These are phyloP conservation scores for Neurospora intermedia DNA, from an alignment of 495 filamentous ascomycete species.

Conservation along the genomic window DNA sequence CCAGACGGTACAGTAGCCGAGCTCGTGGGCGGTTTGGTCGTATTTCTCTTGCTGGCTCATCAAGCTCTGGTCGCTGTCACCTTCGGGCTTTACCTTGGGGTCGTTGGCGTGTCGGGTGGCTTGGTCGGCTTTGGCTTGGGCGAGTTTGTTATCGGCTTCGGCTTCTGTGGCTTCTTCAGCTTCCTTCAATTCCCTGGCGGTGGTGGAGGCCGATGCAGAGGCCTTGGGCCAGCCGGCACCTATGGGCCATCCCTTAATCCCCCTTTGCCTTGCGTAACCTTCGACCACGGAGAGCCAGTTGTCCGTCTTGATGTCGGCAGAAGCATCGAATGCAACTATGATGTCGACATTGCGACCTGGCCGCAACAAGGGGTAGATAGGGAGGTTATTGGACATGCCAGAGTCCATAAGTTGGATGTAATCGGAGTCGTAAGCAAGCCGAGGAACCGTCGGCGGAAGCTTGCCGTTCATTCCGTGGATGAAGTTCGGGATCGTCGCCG, in stretches of 20 bases:
- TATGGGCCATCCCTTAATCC: constrained; percentile 86
- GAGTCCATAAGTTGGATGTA: constrained; percentile 90
- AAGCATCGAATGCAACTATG: constrained; percentile 47
- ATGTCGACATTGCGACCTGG: constrained; percentile 82
- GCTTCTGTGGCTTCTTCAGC: constrained; percentile 50
- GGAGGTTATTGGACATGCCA: constrained; percentile 95
- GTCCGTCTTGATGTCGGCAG: constrained; percentile 31
- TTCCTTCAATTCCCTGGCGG: constrained; percentile 53
- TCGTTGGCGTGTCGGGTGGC: constrained; percentile 18
- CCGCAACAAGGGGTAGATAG: constrained; percentile 85
- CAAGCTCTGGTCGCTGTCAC: constrained; percentile 12
- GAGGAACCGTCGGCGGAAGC: constrained; percentile 63
- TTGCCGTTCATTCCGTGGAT: constrained; percentile 64
- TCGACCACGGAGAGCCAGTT: constrained; percentile 89
- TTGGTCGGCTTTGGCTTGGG: constrained; percentile 47
- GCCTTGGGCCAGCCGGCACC: constrained; percentile 79
- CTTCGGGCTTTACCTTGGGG: not conserved
- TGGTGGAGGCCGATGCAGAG: constrained; percentile 39
- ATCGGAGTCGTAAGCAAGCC: constrained; percentile 54
- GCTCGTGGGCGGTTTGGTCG: constrained; percentile 40
- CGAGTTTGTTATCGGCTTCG: constrained; percentile 52
- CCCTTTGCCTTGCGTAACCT: constrained; percentile 79
- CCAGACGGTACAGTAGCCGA: constrained; percentile 92
- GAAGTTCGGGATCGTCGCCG: constrained; percentile 80
- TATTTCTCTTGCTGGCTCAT: constrained; percentile 16